Evolutionary conservation across 148 eudicot species (phyloP), one percentile per base, ranked within the genome.

Genomic region (Silene uniflora): DNA sequence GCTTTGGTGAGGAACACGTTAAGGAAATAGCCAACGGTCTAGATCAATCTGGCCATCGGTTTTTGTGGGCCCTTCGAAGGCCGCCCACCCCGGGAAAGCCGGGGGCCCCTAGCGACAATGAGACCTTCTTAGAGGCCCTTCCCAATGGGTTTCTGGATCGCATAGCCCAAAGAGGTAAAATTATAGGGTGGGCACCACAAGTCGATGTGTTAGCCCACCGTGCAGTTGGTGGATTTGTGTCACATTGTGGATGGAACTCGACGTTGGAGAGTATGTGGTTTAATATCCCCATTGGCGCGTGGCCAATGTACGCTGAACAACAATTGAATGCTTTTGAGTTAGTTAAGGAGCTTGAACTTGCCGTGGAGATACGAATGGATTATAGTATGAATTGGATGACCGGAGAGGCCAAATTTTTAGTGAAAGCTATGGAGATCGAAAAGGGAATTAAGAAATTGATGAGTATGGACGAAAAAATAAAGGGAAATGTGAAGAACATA

Each of bases 1-100:
- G 68, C 16, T 84, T 90, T 9, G 65, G 65, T 10, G 75, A 3
- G 52, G 77, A 52, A 7, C 91, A 88, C 19, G 85, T 88, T 52
- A 78, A 47, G 7, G 89, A 90, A 55, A 87, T 90, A 29, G 95
- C 95, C 4, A 10, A 10, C 18, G 91, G 88, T 0, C 25, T 90
- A 0, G 95, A 88, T 10, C 67, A 59, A 0, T 60, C 81, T 19
- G 89, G 90, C 0, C 72, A 76, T 47, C 72, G 83, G 8, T 87
- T 88, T 67, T 16, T 86, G 46, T 86, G 87, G 89, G 74, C 89
- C 42, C 32, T 71, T 29, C 72, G 80, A 4, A 29, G 55, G 12
- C 76, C 80, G 11, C 71, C 56, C 8, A 8, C 54, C 2, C 24
- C 25, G 1, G 75, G 52, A 0, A 61, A 61, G 10, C 0, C 17